Base-by-base conservation (phyloP, 768 basidiomycete species). In the Rubroboletus satanas region DNA sequence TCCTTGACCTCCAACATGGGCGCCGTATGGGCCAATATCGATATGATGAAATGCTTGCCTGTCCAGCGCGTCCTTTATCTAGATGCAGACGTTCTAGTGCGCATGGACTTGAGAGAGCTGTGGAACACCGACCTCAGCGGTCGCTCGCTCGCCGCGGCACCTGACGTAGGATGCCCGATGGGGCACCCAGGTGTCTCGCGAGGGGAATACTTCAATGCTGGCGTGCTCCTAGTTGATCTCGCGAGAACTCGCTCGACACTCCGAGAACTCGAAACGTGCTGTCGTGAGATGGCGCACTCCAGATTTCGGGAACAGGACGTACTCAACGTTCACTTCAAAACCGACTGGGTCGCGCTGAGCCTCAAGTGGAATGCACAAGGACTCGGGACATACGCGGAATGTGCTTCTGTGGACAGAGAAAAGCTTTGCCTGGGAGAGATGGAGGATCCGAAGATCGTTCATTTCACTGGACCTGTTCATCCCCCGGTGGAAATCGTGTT, bases 291-390 rank as follows among this genome's bases (percentile, higher is more conserved):
- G 71, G 57, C 45, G 36, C 46, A 70, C 10, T 61, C 75, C 3
- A 65, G 43, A 31, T 77, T 68, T 57, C 62, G 58, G 2, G 82
- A 83, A 54, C 83, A 84, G 50, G 83, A 84, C 60, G 75, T 66
- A 9, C 66, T 84, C 53, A 83, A 82, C 55, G 61, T 54, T 18
- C 72, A 76, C 61, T 82, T 83, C 58, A 60, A 56, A n/a, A 66
- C 54, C 7, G 63, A 73, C 33, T 83, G 81, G 80, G 56, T 58
- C n/a, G 49, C 69, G 36, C 53, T 83, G 29, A 63, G 66, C 48
- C 65, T 80, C 31, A 55, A 50, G 32, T 84, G 81, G 80, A 84
- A 83, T 52, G 82, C 81, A 4, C 80, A 82, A 46, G 82, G 83
- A 5, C 67, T 83, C 29, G 81, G 80, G 11, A 81, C 81, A 10